Conservation (phyloP, 371 early-diverging fungal genomes). For the Mucor indicus region DNA sequence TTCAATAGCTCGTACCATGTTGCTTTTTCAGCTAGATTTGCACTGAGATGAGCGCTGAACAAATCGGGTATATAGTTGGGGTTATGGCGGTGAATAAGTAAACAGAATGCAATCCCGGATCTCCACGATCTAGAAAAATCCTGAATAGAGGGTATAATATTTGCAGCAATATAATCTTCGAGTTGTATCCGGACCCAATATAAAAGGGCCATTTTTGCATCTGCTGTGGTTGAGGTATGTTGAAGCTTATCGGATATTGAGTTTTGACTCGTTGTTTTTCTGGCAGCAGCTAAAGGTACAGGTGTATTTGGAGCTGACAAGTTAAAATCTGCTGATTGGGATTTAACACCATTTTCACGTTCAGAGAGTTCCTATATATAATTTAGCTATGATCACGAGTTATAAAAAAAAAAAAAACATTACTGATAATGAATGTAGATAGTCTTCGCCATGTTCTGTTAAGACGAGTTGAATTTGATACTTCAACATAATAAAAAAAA, state of each 20-base stretch:
- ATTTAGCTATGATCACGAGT: neutral
- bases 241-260: conserved; percentile 18
- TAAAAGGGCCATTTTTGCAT: conserved; percentile 58
- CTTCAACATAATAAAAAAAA: conserved; percentile 78
- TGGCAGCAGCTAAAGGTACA: conserved; percentile 6
- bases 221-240: conserved; percentile 21
- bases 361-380: conserved; percentile 15
- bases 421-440: conserved; percentile 29
- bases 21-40: conserved; percentile 25
- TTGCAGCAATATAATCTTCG: conserved; percentile 54
- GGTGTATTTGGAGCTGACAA: conserved; percentile 3
- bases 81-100: conserved; percentile 69
- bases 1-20: conserved; percentile 34
- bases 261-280: conserved; percentile 13
- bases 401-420: conserved; percentile 1
- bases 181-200: conserved; percentile 73
- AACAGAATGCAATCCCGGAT: conserved; percentile 70
- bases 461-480: conserved; percentile 63
- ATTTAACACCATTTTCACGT: conserved; percentile 17
- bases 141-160: conserved; percentile 56
- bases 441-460: conserved; percentile 45
- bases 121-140: conserved; percentile 75
- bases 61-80: conserved; percentile 64
- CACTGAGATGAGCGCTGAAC: conserved; percentile 27
- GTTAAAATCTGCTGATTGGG: conserved; percentile 13